Evolutionary conservation across 169 alveolate species (phyloP), one percentile per base, ranked within the genome.

Genomic region (Cryptosporidium muris): DNA sequence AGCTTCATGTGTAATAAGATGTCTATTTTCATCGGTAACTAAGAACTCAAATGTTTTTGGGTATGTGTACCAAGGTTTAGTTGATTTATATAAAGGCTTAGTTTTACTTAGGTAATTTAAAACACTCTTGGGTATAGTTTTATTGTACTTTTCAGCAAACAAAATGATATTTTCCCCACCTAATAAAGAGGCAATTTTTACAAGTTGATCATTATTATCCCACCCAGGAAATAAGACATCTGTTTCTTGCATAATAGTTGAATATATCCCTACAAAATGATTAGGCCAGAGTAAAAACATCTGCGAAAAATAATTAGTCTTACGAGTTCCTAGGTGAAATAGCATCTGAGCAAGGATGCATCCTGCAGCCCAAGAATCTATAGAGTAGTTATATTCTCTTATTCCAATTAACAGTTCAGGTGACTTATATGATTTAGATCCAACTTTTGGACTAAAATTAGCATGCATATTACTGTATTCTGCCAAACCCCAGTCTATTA

Each of bases 361-460:
- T 4, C 97, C 97, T 1, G 92, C 92, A 0, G 95, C 90, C 96
- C 97, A 94, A 16, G 91, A 89, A 74, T 92, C 96, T 3, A 93
- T 88, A 11, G 93, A 93, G 3, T 90, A 85, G 11, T 92, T 89
- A 64, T 92, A 94, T 4, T 89, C 89, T 65, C 92, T 91, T 66
- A 92, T 90, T n/a, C 94, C 89, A 53, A 92, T 67, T 14, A 94
- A 68, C 36, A 94, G 66, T 66, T 93, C 96, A 1, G 97, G 97
- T 1, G 96, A 94, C 65, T 96, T 89, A 81, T 94, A 94, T 95
- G 94, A 92, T 60, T 96, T 81, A 4, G 96, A 93, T 2, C 95
- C 94, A 2, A 93, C 96, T 52, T 89, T 89, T 2, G 85, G 85
- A 43, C 85, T 74, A 36, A 56, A 74, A 9, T 56, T 68, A 25